Evolutionary conservation across 2,329 filamentous ascomycete genomes (phyloP).

Genomic region (Aspergillus sp.): DNA sequence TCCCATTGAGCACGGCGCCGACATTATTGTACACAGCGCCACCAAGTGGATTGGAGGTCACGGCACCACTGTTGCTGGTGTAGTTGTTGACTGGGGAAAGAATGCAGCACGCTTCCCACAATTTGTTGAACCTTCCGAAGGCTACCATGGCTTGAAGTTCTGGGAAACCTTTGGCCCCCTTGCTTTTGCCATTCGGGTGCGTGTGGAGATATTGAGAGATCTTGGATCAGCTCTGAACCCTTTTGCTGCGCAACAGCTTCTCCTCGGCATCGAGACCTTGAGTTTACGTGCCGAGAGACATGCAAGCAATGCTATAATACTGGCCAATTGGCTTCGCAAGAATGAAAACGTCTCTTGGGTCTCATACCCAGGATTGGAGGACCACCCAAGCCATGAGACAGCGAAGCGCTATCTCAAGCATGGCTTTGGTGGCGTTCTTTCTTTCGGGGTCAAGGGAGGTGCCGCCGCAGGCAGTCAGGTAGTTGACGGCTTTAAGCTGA

Average conservation of each 20-base stretch:
- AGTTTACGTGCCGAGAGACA: conserved; percentile 84
- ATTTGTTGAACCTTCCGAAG: conserved; percentile 80
- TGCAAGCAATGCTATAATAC: conserved; percentile 75
- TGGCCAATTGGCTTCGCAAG: conserved; percentile 80
- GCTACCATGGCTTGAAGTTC: conserved; percentile 92
- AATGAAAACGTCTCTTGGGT: conserved; percentile 89
- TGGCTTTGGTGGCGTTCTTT: conserved; percentile 87
- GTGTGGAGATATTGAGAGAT: conserved; percentile 88
- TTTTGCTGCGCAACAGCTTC: conserved; percentile 87
- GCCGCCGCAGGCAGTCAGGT: conserved; percentile 80
- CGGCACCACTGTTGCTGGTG: conserved; percentile 84
- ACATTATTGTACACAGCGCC: conserved; percentile 91
- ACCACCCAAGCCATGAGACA: conserved; percentile 73
- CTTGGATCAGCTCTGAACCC: conserved; percentile 81
- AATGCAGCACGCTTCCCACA: conserved; percentile 84
- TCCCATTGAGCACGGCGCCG: conserved; percentile 86
- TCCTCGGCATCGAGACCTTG: conserved; percentile 87
- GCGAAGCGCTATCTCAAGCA: conserved; percentile 85
- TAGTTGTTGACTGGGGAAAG: conserved; percentile 89
- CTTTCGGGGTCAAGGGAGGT: conserved; percentile 90
- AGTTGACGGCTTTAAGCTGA: conserved; percentile 91
- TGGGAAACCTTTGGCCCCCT: conserved; percentile 85
- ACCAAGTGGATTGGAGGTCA: conserved; percentile 98
- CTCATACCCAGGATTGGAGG: conserved; percentile 84
- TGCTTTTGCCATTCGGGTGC: conserved; percentile 81